These are phyloP conservation scores for Globisporangium parvum DNA, from an alignment of 352 stramenopile genomes.

Conservation along the genomic window DNA sequence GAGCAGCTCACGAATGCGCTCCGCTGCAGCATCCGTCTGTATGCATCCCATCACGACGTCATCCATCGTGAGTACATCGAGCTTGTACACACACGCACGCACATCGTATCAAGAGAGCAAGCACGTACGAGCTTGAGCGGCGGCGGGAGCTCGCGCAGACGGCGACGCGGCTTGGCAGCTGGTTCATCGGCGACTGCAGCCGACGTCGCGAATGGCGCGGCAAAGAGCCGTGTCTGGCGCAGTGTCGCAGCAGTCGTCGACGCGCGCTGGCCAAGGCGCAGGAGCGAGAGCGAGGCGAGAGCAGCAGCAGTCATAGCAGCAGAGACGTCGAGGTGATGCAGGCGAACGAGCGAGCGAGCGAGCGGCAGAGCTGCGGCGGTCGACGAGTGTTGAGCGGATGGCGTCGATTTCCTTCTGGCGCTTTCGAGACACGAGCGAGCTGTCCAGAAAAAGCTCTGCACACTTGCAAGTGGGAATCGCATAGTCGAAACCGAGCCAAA, in stretches of 20 bases:
- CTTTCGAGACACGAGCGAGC: not conserved
- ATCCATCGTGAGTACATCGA: too few relatives aligned
- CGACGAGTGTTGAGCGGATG: not conserved
- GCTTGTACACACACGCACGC: too few relatives aligned
- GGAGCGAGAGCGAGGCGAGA: not conserved
- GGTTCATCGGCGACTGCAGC: conserved; percentile 32
- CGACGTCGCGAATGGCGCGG: conserved; percentile 19
- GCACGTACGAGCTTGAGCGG: conserved; percentile 65
- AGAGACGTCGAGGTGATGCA: not conserved
- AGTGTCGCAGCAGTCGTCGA: conserved; percentile 4
- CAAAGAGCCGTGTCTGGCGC: conserved; percentile 5
- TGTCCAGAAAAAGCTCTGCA: not conserved
- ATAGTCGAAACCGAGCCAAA: not conserved
- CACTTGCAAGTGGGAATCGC: not conserved
- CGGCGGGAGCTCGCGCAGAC: conserved; percentile 59
- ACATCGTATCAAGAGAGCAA: conserved; percentile 3
- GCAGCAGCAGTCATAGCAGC: not conserved
- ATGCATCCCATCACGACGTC: not conserved
- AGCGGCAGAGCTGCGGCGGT: not conserved
- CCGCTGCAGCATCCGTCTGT: conserved; percentile 85
- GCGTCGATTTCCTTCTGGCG: not conserved
- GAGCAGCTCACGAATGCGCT: conserved; percentile 85
- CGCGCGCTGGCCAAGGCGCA: not conserved
- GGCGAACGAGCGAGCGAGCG: not conserved
- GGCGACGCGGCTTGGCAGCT: conserved; percentile 27